Conservation (phyloP, 257 asterid genomes). For the Coffea eugenioides region DNA sequence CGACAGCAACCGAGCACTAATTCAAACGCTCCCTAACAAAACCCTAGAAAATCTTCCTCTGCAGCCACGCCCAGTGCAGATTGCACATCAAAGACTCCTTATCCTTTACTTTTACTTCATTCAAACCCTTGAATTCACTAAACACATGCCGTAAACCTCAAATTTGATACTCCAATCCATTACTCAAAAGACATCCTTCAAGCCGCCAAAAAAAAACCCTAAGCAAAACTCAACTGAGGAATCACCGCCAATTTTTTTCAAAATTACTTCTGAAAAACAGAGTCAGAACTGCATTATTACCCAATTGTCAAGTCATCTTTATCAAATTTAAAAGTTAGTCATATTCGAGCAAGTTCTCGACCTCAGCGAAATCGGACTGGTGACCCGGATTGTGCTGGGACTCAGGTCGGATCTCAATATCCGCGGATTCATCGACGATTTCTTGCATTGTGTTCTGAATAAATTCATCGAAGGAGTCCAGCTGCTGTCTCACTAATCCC, state of each 20-base stretch:
- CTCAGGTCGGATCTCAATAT: slow-evolving; percentile 95
- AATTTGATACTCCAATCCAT: background rate
- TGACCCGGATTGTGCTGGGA: slow-evolving; percentile 94
- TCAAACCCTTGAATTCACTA: background rate
- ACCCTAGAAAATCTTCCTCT: too few relatives aligned
- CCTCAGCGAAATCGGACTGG: slow-evolving; percentile 93
- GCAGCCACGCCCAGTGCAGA: too few relatives aligned
- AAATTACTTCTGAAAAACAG: background rate
- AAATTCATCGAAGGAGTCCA: slow-evolving; percentile 94
- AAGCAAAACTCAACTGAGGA: background rate
- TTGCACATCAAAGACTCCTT: background rate
- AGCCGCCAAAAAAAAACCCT: background rate
- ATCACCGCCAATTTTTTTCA: background rate
- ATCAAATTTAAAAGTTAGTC: too few relatives aligned
- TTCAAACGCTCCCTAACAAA: too few relatives aligned
- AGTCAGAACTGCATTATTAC: too few relatives aligned
- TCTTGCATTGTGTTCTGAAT: slow-evolving; percentile 98
- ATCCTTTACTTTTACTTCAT: background rate
- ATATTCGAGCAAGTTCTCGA: slow-evolving; percentile 6
- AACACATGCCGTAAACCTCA: background rate
- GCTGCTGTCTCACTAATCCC: slow-evolving; percentile 93
- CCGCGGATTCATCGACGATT: slow-evolving; percentile 90
- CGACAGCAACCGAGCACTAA: too few relatives aligned
- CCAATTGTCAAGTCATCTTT: background rate
- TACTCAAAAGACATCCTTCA: background rate